phyloP scores from a whole-genome alignment of 352 stramenopile genomes.

The Phytophthora niederhauseri region DNA sequence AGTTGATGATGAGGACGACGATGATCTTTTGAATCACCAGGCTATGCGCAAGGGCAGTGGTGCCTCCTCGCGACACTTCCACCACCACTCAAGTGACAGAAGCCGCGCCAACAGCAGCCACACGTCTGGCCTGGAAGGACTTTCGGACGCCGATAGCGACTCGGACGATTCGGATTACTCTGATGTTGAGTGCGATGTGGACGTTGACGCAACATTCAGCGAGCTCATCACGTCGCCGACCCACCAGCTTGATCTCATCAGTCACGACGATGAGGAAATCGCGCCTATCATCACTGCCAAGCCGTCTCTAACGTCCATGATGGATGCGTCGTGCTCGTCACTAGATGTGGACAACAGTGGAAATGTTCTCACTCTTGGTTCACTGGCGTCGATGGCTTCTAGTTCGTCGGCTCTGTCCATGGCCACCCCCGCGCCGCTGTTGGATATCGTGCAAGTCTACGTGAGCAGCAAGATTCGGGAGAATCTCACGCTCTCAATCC shows the following conservation, averaged over 20 bases:
- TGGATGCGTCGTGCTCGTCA: constrained; percentile 37
- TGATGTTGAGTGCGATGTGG: constrained; percentile 85
- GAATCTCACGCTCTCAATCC: constrained; percentile 72
- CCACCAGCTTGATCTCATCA: constrained; percentile 55
- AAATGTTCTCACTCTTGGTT: constrained; percentile 26
- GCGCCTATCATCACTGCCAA: constrained; percentile 44
- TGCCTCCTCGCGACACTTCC: constrained; percentile 46
- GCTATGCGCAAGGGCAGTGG: constrained; percentile 44
- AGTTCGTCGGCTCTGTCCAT: constrained; percentile 26
- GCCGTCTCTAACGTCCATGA: constrained; percentile 32
- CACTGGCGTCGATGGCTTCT: constrained; percentile 34
- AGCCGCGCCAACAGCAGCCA: constrained; percentile 42
- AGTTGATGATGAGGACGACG: constrained; percentile 76
- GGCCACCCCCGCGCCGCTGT: constrained; percentile 9
- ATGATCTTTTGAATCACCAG: constrained; percentile 48
- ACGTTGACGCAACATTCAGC: constrained; percentile 88
- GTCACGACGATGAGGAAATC: constrained; percentile 73
- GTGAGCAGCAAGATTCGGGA: constrained; percentile 90
- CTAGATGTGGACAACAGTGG: constrained; percentile 36
- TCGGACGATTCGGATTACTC: constrained; percentile 80
- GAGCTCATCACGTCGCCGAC: constrained; percentile 71
- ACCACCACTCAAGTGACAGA: constrained; percentile 35
- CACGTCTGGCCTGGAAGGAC: constrained; percentile 28
- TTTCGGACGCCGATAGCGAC: constrained; percentile 47
- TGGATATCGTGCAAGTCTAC: constrained; percentile 83